Conservation (phyloP, 2,329 filamentous ascomycete species). For the Penicillium expansum region DNA sequence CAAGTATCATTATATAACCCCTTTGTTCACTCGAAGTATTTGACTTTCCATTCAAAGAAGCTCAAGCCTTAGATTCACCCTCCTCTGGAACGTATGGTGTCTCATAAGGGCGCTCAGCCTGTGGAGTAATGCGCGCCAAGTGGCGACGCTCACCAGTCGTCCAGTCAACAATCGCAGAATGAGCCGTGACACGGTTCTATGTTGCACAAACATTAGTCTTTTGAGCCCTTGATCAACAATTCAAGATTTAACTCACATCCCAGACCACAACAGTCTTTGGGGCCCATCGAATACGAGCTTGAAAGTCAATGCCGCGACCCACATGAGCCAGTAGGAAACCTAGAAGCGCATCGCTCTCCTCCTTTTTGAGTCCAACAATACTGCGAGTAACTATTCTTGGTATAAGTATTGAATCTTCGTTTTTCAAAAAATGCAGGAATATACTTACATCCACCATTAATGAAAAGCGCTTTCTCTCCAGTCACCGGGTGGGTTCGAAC, state of each 20-base stretch:
- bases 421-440: neutral
- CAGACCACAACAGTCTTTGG: constrained; percentile 31
- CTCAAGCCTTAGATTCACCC: neutral
- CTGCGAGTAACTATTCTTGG: constrained; percentile 34
- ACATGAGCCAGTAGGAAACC: constrained; percentile 23
- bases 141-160: constrained; percentile 29
- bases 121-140: constrained; percentile 30
- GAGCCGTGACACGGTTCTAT: constrained; percentile 39
- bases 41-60: neutral
- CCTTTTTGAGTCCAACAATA: constrained; percentile 45
- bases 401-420: constrained; percentile 6
- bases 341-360: constrained; percentile 43
- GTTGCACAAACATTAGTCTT: constrained; percentile 5
- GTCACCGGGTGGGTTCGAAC: constrained; percentile 49
- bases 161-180: constrained; percentile 37
- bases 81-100: constrained; percentile 17
- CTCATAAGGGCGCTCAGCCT: constrained; percentile 28
- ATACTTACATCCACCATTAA: constrained; percentile 32
- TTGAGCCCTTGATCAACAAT: constrained; percentile 34
- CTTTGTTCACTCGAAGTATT: neutral
- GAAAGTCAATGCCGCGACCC: constrained; percentile 24
- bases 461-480: constrained; percentile 36
- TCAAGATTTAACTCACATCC: constrained; percentile 38
- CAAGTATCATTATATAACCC: neutral
- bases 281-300: constrained; percentile 27